Evolutionary conservation across 2,329 filamentous ascomycete species (phyloP), one percentile per base, ranked within the genome.

Genomic region (Mycosphaerella sp.): DNA sequence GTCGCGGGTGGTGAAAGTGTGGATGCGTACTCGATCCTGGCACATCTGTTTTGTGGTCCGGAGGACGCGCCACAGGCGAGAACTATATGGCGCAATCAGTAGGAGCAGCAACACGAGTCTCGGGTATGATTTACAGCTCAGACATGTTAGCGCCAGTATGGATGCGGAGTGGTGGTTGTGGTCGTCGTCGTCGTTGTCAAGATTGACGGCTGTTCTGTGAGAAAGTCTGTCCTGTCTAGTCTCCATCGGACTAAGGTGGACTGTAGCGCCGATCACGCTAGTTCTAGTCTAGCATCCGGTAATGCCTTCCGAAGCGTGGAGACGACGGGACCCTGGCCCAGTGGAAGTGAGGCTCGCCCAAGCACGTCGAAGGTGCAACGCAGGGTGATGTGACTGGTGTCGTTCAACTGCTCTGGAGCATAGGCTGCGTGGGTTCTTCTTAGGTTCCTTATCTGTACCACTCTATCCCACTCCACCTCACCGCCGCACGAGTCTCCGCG

Each of bases 11-110:
- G 39, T 18, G 5, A 27, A 18, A n/a, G 41, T 28, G 21, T 28
- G 16, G 44, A 64, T 27, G 44, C 49, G 44, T 80, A 95, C 90
- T 70, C 91, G 77, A 71, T 97, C 93, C 56, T 80, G 78, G 62
- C 93, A 85, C 91, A 98, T 95, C 78, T 98, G 88, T 71, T 95
- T 89, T 43, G 89, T 84, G 7, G 93, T 98, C 71, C 84, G 83
- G 82, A 88, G 94, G 63, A 90, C 89, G 71, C 91, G 87, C 91
- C 93, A 98, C 62, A 96, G 81, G 67, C 87, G 83, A 59, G 81
- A 78, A 40, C 62, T 63, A 49, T 5, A n/a, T 49, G 34, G 39
- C 34, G 42, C 44, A 45, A 49, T 43, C 37, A 49, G 45, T 16
- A 28, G 1, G 45, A 27, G 17, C 17, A 7, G 13, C 17, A 12